These are phyloP conservation scores for Penicillium griseofulvum DNA, from an alignment of 2,329 filamentous ascomycete genomes.

Conservation along the genomic window DNA sequence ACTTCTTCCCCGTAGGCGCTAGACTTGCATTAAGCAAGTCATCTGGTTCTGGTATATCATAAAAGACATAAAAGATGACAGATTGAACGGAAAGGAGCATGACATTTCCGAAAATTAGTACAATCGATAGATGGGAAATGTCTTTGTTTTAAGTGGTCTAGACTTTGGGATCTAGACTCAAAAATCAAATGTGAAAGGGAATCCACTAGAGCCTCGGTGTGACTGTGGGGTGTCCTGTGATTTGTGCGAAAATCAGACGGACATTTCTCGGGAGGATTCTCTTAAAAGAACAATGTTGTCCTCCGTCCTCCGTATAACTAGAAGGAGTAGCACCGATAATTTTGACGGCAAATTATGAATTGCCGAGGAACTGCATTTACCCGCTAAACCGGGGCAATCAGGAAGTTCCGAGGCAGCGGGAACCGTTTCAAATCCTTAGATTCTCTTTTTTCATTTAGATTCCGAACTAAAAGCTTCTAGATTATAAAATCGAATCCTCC, in stretches of 20 bases:
- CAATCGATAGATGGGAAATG: not conserved
- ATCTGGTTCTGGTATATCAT: conserved; percentile 5
- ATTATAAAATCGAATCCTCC: not conserved
- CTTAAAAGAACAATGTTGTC: not conserved
- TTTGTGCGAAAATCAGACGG: conserved; percentile 12
- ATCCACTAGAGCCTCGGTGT: not conserved
- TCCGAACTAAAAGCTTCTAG: conserved; percentile 1
- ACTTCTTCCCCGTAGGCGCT: conserved; percentile 1
- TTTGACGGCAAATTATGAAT: not conserved
- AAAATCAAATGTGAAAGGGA: not conserved
- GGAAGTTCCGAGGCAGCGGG: not conserved
- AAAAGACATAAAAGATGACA: not conserved
- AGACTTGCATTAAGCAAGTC: conserved; percentile 9
- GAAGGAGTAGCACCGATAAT: not conserved
- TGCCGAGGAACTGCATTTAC: conserved; percentile 8
- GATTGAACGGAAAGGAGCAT: not conserved
- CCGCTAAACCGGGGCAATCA: not conserved
- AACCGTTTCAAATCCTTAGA: not conserved
- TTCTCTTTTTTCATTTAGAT: not conserved
- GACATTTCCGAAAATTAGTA: not conserved
- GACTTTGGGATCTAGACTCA: not conserved
- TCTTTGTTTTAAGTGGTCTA: conserved; percentile 6
- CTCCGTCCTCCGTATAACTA: not conserved
- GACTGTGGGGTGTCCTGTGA: conserved; percentile 4
- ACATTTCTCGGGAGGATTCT: not conserved